A percentile compares a stretch with the other conserved stretches of the same genome.
These are phyloP conservation scores for Pichia nakasei DNA, from an alignment of 805 yeast species.

Conservation along the genomic window DNA sequence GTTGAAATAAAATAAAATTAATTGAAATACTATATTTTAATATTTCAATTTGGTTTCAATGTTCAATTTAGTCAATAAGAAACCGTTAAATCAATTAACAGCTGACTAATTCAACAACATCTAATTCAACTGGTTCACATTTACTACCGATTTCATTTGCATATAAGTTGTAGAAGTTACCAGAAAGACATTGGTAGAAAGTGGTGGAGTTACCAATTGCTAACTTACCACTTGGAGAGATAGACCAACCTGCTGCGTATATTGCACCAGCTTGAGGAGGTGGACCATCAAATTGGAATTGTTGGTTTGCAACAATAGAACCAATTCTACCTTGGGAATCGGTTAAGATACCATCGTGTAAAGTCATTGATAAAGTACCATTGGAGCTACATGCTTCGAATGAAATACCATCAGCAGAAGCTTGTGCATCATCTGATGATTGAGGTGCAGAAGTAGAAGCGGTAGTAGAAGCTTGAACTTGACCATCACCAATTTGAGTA, in stretches of 20 bases:
- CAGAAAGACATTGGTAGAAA: constrained; percentile 50
- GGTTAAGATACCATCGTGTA: constrained; percentile 34
- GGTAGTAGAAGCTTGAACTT: constrained; percentile 39
- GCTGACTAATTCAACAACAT: constrained; percentile 35
- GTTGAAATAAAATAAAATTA: too few species aligned
- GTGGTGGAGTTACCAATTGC: constrained; percentile 40
- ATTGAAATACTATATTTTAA: too few species aligned
- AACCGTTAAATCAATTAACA: constrained; percentile 27
- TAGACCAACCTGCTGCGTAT: constrained; percentile 45
- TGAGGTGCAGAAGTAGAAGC: constrained; percentile 24
- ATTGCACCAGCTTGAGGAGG: constrained; percentile 55
- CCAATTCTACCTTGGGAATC: constrained; percentile 46
- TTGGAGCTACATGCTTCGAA: constrained; percentile 28
- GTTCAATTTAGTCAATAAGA: too few species aligned
- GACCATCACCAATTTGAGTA: constrained; percentile 51
- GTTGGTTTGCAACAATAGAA: constrained; percentile 54
- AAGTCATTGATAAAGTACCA: constrained; percentile 35
- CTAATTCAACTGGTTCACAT: constrained; percentile 37
- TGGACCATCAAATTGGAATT: constrained; percentile 59
- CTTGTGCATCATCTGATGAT: constrained; percentile 11
- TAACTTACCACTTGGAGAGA: constrained; percentile 35
- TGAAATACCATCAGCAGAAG: constrained; percentile 9
- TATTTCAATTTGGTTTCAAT: too few species aligned
- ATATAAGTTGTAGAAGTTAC: constrained; percentile 50
- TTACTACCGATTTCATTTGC: constrained; percentile 38